A percentile compares a stretch with the other conserved stretches of the same genome.
Evolutionary conservation across 805 yeast species (phyloP).

Genomic region (Starmerella floricola): DNA sequence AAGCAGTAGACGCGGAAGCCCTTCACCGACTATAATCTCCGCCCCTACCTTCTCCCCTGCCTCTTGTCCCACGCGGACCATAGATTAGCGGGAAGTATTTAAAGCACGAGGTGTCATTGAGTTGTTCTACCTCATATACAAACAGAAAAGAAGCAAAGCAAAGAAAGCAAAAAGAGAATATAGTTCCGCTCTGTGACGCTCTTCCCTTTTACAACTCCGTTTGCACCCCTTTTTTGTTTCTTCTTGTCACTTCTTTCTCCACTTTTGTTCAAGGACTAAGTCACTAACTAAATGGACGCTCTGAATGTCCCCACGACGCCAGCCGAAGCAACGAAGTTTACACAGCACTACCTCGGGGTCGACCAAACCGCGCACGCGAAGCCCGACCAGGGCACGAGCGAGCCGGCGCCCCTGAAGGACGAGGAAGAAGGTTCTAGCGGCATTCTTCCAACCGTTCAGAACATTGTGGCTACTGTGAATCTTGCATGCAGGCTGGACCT

Average conservation of each 20-base stretch:
- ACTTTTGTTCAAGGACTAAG: too few species aligned
- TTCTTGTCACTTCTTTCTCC: too few species aligned
- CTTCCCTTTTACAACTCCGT: neutral
- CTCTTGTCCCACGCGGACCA: too few species aligned
- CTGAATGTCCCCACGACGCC: slow-evolving; percentile 66
- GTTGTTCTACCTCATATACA: slow-evolving; percentile 17
- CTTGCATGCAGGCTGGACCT: slow-evolving; percentile 90
- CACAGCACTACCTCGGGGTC: slow-evolving; percentile 40
- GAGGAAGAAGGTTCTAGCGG: slow-evolving; percentile 73
- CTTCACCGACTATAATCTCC: too few species aligned
- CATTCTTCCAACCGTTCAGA: slow-evolving; percentile 80
- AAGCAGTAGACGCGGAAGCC: too few species aligned
- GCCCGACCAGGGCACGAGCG: slow-evolving; percentile 3
- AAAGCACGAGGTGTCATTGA: slow-evolving; percentile 18
- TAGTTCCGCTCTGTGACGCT: neutral
- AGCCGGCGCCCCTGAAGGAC: slow-evolving; percentile 10
- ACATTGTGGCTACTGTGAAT: slow-evolving; percentile 95
- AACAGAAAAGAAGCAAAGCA: neutral
- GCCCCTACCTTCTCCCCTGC: too few species aligned
- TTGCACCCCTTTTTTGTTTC: too few species aligned
- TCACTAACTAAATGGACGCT: slow-evolving; percentile 47
- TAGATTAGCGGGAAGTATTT: neutral
- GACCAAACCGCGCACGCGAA: slow-evolving; percentile 3
- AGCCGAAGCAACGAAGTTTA: slow-evolving; percentile 60
- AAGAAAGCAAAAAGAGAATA: neutral